Base-by-base conservation (phyloP, 1,284 basidiomycete species). In the Amylostereum areolatum region DNA sequence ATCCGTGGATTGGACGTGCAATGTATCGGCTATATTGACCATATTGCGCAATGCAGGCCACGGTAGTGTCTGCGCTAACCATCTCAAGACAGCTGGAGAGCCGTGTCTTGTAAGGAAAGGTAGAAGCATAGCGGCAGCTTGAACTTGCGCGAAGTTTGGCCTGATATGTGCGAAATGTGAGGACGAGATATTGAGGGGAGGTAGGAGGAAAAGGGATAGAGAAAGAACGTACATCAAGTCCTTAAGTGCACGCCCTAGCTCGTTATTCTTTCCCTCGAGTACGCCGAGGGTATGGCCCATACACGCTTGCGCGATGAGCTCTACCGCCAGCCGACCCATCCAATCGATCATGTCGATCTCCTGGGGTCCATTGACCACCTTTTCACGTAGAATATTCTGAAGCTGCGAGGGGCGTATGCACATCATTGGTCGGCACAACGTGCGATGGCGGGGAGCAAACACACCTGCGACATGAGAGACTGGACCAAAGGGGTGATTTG, bases 401-500 rank as follows among this genome's bases (percentile, higher is more conserved):
- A n/a, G n/a, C n/a, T n/a, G n/a, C n/a, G n/a, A n/a, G n/a, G n/a
- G n/a, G n/a, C n/a, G n/a, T n/a, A n/a, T n/a, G n/a, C n/a, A n/a
- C n/a, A n/a, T n/a, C n/a, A n/a, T n/a, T n/a, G n/a, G n/a, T n/a
- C n/a, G n/a, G n/a, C n/a, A n/a, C n/a, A n/a, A n/a, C n/a, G n/a
- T n/a, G n/a, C n/a, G n/a, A n/a, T n/a, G n/a, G n/a, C n/a, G n/a
- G n/a, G n/a, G n/a, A 18, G 27, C 35, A 5, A 33, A 31, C 5
- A 32, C 32, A 73, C 72, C 63, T 67, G 67, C 39, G 73, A 64
- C 5, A 74, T 68, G 33, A 79, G 66, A 12, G 68, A 64, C 53
- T 74, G 72, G 33, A 80, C 68, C 8, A 70, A 55, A 12, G 77
- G 75, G 7, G 71, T 63, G 37, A 80, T 51, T 25, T 66, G 62